Evolutionary conservation across 306 rosid genomes (phyloP).

Genomic region (Prosopis cineraria): DNA sequence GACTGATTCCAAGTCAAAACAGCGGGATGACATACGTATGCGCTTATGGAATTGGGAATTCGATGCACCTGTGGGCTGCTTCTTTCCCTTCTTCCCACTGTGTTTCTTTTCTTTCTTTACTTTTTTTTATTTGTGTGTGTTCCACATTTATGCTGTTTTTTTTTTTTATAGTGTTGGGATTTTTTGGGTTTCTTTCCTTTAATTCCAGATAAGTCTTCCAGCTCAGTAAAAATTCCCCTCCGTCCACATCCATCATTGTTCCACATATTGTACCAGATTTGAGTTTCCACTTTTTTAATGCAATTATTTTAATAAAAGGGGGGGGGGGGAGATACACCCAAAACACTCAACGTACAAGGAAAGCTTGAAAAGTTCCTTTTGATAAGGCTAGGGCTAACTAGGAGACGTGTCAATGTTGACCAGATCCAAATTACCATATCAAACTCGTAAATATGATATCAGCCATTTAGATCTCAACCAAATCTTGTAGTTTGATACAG

Average conservation of each 20-base stretch:
- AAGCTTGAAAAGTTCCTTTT: neutral
- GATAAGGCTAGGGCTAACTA: neutral
- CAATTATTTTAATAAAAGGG: too few relatives aligned
- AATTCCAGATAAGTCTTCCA: neutral
- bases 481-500: neutral
- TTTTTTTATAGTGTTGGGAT: neutral
- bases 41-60: constrained; percentile 2
- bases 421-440: neutral
- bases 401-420: neutral
- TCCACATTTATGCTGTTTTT: too few relatives aligned
- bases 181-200: neutral
- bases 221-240: neutral
- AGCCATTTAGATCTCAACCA: constrained; percentile 25
- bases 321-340: too few relatives aligned
- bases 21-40: constrained; percentile 36
- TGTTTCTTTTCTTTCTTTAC: too few relatives aligned
- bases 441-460: constrained; percentile 23
- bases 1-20: constrained; percentile 77
- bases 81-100: neutral
- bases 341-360: neutral
- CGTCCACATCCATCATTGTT: neutral
- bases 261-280: too few relatives aligned
- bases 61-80: neutral
- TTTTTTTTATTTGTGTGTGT: neutral
- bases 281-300: too few relatives aligned